These are phyloP conservation scores for Raffaelea ambrosiae DNA, from an alignment of 2,329 filamentous ascomycete genomes.

Conservation along the genomic window DNA sequence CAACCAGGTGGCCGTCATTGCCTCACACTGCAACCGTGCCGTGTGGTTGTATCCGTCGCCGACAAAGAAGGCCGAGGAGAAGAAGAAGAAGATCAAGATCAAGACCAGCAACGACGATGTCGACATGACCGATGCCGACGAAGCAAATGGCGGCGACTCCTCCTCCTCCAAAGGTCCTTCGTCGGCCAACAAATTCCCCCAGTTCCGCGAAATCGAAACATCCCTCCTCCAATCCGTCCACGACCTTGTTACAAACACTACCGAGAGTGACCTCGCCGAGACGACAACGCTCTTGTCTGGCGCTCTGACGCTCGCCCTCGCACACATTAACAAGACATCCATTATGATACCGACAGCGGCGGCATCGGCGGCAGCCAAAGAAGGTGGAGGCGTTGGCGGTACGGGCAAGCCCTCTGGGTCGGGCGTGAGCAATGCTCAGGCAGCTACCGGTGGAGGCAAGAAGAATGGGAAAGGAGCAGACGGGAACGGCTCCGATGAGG, in stretches of 20 bases:
- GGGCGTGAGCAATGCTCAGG: conserved; percentile 25
- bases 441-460: conserved; percentile 8
- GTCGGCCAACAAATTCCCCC: conserved; percentile 82
- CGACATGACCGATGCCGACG: not conserved
- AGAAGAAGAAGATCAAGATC: conserved; percentile 24
- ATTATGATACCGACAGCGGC: conserved; percentile 10
- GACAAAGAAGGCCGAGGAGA: conserved; percentile 14
- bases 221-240: conserved; percentile 68
- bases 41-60: conserved; percentile 77
- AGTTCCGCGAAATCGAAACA: conserved; percentile 80
- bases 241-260: conserved; percentile 63
- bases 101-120: conserved; percentile 14
- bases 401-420: not conserved
- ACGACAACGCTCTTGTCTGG: conserved; percentile 84
- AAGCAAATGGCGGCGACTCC: not conserved
- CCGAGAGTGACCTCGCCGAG: conserved; percentile 54
- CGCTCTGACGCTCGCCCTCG: conserved; percentile 79
- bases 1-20: conserved; percentile 87
- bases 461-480: conserved; percentile 12
- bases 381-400: not conserved
- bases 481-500: conserved; percentile 15
- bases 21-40: conserved; percentile 78
- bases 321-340: conserved; percentile 75
- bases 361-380: conserved; percentile 3
- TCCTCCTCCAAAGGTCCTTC: conserved; percentile 21